These are phyloP conservation scores for Aspergillus carlsbadensis DNA, from an alignment of 495 filamentous ascomycete genomes.

Conservation along the genomic window DNA sequence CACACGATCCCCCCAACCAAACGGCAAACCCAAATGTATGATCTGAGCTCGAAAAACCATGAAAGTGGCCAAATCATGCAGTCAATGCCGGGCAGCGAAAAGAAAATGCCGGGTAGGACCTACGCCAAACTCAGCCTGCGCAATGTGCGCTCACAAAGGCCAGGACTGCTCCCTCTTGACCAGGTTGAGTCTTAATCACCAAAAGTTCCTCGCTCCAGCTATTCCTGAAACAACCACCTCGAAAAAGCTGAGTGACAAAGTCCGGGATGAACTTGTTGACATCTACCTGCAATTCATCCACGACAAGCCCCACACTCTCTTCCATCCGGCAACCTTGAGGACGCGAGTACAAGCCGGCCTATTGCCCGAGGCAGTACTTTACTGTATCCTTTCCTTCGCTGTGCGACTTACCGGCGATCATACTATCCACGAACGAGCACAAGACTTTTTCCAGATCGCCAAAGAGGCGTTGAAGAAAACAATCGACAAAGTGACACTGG, in stretches of 20 bases:
- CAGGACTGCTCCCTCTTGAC: background rate
- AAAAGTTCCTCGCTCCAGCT: background rate
- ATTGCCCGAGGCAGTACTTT: no score
- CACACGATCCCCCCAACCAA: no score
- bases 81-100: slow-evolving; percentile 8
- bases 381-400: no score
- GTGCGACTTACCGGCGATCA: background rate
- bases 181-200: background rate
- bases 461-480: slow-evolving; percentile 15
- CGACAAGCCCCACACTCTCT: slow-evolving; percentile 30
- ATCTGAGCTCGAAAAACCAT: background rate
- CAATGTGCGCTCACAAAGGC: background rate
- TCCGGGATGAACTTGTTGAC: slow-evolving; percentile 20
- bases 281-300: slow-evolving; percentile 30
- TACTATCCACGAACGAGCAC: slow-evolving; percentile 4
- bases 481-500: slow-evolving; percentile 15
- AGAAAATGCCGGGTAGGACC: background rate
- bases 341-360: no score
- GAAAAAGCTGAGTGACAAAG: background rate
- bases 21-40: background rate
- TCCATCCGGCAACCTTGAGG: slow-evolving; percentile 17
- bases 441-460: slow-evolving; percentile 15
- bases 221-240: background rate
- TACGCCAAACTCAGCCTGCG: background rate
- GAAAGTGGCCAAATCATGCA: slow-evolving; percentile 9